Evolutionary conservation across 306 rosid genomes (phyloP).

Genomic region (Cicer bijugum): DNA sequence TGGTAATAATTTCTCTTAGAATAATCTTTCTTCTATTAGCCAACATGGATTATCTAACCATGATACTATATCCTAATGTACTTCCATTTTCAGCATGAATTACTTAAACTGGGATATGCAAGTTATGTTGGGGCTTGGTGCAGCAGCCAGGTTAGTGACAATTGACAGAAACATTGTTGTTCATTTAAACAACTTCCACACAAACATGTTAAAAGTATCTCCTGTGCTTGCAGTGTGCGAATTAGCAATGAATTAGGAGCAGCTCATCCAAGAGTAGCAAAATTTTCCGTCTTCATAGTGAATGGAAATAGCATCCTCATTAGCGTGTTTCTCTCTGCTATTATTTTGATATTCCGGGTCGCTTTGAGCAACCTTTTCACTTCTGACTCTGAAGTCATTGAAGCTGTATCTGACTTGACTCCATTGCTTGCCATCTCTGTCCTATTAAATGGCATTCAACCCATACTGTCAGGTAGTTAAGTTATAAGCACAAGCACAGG

Average conservation of each 20-base stretch:
- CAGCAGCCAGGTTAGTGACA: constrained; percentile 69
- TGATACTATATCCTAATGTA: constrained; percentile 9
- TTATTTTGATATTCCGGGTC: constrained; percentile 54
- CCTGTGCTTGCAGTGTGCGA: constrained; percentile 54
- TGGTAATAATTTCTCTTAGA: constrained; percentile 40
- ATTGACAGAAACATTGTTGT: neutral
- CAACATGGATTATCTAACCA: constrained; percentile 30
- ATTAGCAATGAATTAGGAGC: constrained; percentile 83
- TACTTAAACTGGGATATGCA: constrained; percentile 70
- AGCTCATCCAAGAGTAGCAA: constrained; percentile 67
- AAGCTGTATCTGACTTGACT: constrained; percentile 58
- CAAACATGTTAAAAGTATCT: neutral
- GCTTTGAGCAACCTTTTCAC: constrained; percentile 69
- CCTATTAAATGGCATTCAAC: constrained; percentile 70
- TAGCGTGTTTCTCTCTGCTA: constrained; percentile 53
- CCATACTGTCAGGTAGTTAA: constrained; percentile 45
- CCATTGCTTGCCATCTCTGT: constrained; percentile 75
- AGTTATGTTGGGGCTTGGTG: constrained; percentile 70
- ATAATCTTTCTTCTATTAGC: neutral
- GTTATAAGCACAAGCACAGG: neutral
- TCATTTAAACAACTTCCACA: neutral
- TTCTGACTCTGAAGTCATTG: constrained; percentile 57
- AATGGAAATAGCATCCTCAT: constrained; percentile 65
- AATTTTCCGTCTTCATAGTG: constrained; percentile 67
- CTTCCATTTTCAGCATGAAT: constrained; percentile 61